Evolutionary conservation across 495 filamentous ascomycete genomes (phyloP), one percentile per base, ranked within the genome.

Genomic region (Penicillium taxi): DNA sequence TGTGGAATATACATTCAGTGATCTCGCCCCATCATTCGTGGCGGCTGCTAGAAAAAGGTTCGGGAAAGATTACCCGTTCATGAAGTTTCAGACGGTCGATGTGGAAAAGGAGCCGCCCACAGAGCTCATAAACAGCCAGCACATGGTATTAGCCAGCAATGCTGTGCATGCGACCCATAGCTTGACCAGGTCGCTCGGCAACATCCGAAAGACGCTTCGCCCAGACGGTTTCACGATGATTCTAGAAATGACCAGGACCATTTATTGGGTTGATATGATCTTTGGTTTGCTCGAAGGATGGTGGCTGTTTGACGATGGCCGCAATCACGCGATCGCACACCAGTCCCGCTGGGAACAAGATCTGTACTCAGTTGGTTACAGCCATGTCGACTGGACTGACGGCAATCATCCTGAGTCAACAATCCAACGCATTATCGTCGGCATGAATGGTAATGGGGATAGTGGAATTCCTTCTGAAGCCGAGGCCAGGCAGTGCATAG

Each of bases 201-300:
- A 70, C 29, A 58, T 69, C 1, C 48, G 37, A 5, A 23, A 45
- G 9, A 39, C 64, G 28, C 48, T 74, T 0, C 55, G 57, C 0
- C 45, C 57, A 6, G 64, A 67, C 29, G 72, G 71, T 0, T 46
- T 65, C 21, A 20, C 74, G 1, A 48, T 50, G 11, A 41, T 75
- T 13, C 26, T 70, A 1, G 73, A 77, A 48, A 41, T 73, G 14
- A 74, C 66, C 0, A 37, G 43, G 9, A 54, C 45, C 5, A 4
- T 71, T 1, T 41, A 31, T 18, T 73, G 61, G 58, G 47, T 64
- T 3, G 67, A 72, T 35, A 11, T 71, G 1, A 52, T 71, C 16
- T 73, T 67, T 31, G 71, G 71, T 1, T 40, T 67, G 2, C 45
- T 74, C 2, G 69, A 73, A 15, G 70, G 69, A 5, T 73, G 69